Percentiles rank a stretch among this genome's conserved stretches.
Conservation (phyloP, 371 early-diverging fungal genomes). For the Zopfochytrium polystomum region DNA sequence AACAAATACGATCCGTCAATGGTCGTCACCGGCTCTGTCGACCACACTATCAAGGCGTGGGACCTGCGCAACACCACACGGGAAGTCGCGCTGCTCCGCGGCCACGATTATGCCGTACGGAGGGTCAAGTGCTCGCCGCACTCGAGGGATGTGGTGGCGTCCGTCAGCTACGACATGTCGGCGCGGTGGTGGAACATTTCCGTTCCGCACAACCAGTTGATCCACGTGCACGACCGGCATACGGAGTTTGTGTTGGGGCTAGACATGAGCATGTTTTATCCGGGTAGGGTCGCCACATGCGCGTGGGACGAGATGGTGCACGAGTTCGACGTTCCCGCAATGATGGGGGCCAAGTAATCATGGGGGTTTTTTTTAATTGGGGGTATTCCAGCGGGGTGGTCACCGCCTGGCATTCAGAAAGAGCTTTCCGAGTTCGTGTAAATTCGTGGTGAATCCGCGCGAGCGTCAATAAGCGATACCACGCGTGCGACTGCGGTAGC, state of each 20-base stretch:
- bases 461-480: too few relatives aligned
- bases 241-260: slow-evolving; percentile 93
- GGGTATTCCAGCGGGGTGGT: too few relatives aligned
- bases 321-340: slow-evolving; percentile 21
- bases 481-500: too few relatives aligned
- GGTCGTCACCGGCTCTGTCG: slow-evolving; percentile 83
- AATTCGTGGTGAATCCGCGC: too few relatives aligned
- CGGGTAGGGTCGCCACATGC: slow-evolving; percentile 85
- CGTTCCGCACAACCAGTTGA: slow-evolving; percentile 7
- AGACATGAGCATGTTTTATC: slow-evolving; percentile 81
- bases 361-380: too few relatives aligned
- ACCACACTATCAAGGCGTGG: slow-evolving; percentile 84
- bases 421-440: too few relatives aligned
- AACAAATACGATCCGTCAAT: slow-evolving; percentile 82
- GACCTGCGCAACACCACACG: slow-evolving; percentile 76
- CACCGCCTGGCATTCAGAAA: too few relatives aligned
- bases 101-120: slow-evolving; percentile 89
- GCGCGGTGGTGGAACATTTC: slow-evolving; percentile 83
- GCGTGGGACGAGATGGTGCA: slow-evolving; percentile 88
- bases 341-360: too few relatives aligned
- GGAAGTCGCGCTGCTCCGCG: slow-evolving; percentile 65
- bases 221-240: slow-evolving; percentile 63
- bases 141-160: slow-evolving; percentile 69
- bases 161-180: slow-evolving; percentile 92
- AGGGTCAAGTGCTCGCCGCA: slow-evolving; percentile 89